These are phyloP conservation scores for Mycena floridula DNA, from an alignment of 768 basidiomycete genomes.

Conservation along the genomic window DNA sequence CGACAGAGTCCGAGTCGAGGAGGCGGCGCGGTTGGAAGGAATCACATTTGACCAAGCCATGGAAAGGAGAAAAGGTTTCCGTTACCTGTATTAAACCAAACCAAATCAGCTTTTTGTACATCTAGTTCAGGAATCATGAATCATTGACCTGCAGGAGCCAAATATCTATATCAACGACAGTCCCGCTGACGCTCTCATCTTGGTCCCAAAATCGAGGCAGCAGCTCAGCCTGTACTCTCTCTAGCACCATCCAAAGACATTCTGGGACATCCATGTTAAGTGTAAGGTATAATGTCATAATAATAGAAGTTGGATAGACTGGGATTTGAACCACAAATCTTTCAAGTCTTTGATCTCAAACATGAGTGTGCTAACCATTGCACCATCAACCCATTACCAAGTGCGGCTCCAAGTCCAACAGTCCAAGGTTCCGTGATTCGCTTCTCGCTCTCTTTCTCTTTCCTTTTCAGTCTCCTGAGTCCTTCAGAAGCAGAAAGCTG, in stretches of 20 bases:
- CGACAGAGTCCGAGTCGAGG: constrained; percentile 43
- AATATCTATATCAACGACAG: constrained; percentile 41
- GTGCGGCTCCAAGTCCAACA: no score
- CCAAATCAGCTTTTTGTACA: no score
- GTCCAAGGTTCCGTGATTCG: constrained; percentile 30
- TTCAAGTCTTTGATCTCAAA: no score
- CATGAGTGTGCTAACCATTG: no score
- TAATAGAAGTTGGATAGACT: no score
- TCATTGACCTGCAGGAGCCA: background rate
- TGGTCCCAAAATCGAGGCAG: constrained; percentile 25
- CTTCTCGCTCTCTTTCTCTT: constrained; percentile 39
- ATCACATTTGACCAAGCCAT: constrained; percentile 56
- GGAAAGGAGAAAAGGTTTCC: constrained; percentile 40
- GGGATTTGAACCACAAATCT: no score
- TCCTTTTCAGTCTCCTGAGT: no score
- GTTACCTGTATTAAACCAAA: no score
- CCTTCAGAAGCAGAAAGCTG: constrained; percentile 25
- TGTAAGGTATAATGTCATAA: no score
- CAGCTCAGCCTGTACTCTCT: constrained; percentile 25
- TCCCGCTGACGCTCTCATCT: constrained; percentile 39
- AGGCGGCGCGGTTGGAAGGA: constrained; percentile 54
- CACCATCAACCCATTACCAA: no score
- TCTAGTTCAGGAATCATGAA: background rate
- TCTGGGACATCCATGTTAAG: no score
- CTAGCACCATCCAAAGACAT: constrained; percentile 40